These are phyloP conservation scores for Wickerhamomyces queroliae DNA, from an alignment of 805 yeast species.

Conservation along the genomic window DNA sequence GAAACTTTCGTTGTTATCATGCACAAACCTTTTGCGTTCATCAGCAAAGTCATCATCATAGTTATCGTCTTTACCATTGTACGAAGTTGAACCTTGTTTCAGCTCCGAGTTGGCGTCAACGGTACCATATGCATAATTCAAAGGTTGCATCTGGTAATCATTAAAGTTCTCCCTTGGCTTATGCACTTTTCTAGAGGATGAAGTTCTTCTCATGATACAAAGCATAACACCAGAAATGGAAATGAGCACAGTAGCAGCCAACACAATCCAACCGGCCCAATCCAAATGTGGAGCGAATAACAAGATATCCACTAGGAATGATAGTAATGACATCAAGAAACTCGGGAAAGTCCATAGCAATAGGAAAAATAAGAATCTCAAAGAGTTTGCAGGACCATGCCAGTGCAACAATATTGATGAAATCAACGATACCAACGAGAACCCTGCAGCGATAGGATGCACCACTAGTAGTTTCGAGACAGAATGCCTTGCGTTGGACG, in stretches of 20 bases:
- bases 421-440: conserved; percentile 41
- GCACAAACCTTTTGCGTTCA: conserved; percentile 14
- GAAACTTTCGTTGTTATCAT: conserved; percentile 9
- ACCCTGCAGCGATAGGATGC: conserved; percentile 59
- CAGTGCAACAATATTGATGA: conserved; percentile 35
- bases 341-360: conserved; percentile 60
- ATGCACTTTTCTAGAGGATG: conserved; percentile 28
- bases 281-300: conserved; percentile 69
- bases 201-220: conserved; percentile 69
- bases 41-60: conserved; percentile 15
- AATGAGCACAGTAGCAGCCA: conserved; percentile 60
- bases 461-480: conserved; percentile 59
- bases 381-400: conserved; percentile 27
- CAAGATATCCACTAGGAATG: conserved; percentile 77
- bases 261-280: conserved; percentile 83
- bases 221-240: conserved; percentile 60
- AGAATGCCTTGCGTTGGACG: conserved; percentile 52
- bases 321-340: conserved; percentile 62
- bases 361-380: conserved; percentile 42
- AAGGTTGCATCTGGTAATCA: conserved; percentile 20
- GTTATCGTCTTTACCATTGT: conserved; percentile 4
- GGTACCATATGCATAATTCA: conserved; percentile 21
- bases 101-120: conserved; percentile 19
- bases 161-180: conserved; percentile 8
- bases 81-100: conserved; percentile 3